Evolutionary conservation across 352 stramenopile species (phyloP).

Genomic region (Phytophthora pisi): DNA sequence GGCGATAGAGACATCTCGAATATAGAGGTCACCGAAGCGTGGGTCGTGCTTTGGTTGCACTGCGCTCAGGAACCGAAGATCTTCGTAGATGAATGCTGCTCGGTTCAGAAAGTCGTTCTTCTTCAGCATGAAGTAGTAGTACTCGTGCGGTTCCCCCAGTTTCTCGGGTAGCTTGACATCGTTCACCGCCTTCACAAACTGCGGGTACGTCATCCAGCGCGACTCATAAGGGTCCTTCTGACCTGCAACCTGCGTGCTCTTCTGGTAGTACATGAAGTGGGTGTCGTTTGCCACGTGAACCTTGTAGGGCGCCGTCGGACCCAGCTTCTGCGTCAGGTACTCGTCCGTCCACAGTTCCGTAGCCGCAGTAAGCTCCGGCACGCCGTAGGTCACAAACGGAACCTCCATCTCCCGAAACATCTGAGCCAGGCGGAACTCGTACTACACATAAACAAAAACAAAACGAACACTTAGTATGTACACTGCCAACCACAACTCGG

Average conservation of each 20-base stretch:
- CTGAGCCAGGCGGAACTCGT: conserved; percentile 86
- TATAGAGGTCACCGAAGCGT: conserved; percentile 60
- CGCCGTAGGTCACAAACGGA: conserved; percentile 93
- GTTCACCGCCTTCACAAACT: conserved; percentile 53
- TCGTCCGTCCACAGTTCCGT: conserved; percentile 87
- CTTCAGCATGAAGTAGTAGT: conserved; percentile 71
- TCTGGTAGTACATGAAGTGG: conserved; percentile 96
- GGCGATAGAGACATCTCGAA: conserved; percentile 45
- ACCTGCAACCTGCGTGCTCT: conserved; percentile 35
- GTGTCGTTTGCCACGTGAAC: conserved; percentile 85
- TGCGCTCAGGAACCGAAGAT: conserved; percentile 93
- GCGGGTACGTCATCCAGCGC: conserved; percentile 59
- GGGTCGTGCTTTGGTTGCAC: conserved; percentile 64
- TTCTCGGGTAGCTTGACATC: conserved; percentile 26
- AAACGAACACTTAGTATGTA: background rate
- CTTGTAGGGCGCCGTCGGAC: conserved; percentile 46
- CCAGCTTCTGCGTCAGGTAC: conserved; percentile 61
- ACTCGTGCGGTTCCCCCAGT: conserved; percentile 31
- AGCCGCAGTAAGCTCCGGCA: conserved; percentile 83
- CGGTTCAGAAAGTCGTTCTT: conserved; percentile 45
- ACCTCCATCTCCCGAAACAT: conserved; percentile 92
- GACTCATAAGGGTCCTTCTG: conserved; percentile 55
- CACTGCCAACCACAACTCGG: background rate
- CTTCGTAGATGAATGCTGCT: conserved; percentile 75
- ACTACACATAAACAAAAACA: conserved; percentile 20